Evolutionary conservation across 83 land plant species (phyloP).

Genomic region (Isoetes engelmannii): DNA sequence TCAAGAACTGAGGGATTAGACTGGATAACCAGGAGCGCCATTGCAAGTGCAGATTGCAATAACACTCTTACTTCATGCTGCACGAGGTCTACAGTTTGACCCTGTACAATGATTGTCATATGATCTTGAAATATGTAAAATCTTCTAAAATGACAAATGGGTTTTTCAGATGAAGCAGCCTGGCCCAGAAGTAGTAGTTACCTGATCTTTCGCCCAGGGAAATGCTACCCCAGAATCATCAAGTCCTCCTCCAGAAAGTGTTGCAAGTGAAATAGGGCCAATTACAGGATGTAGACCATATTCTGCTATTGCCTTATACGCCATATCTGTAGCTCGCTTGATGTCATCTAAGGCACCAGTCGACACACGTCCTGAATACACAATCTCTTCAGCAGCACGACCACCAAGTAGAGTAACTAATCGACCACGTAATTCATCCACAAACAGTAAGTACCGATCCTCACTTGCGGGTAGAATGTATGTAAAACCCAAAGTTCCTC

Average conservation of each 20-base stretch:
- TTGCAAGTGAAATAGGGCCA: slow-evolving; percentile 83
- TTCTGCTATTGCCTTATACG: slow-evolving; percentile 97
- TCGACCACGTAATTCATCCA: slow-evolving; percentile 98
- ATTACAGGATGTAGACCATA: slow-evolving; percentile 82
- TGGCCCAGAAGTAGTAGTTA: slow-evolving; percentile 15
- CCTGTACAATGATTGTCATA: slow-evolving; percentile 40
- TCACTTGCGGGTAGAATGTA: slow-evolving; percentile 87
- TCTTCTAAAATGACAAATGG: neutral
- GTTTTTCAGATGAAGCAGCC: too few relatives aligned
- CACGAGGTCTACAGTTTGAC: slow-evolving; percentile 90
- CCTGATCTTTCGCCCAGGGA: slow-evolving; percentile 98
- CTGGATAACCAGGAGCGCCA: slow-evolving; percentile 77
- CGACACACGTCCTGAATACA: slow-evolving; percentile 92
- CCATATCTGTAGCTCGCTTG: slow-evolving; percentile 94
- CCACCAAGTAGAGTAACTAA: slow-evolving; percentile 96
- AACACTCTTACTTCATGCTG: slow-evolving; percentile 81
- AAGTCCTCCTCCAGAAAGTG: slow-evolving; percentile 89
- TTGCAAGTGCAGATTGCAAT: slow-evolving; percentile 81
- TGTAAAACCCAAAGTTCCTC: slow-evolving; percentile 96
- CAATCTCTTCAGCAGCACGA: slow-evolving; percentile 96
- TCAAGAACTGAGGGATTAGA: slow-evolving; percentile 88
- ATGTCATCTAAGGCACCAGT: slow-evolving; percentile 99
- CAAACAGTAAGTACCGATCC: slow-evolving; percentile 89
- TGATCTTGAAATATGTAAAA: slow-evolving; percentile 11
- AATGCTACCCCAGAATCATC: slow-evolving; percentile 82